Percentiles rank a stretch among this genome's conserved stretches.
Evolutionary conservation across 139 green algal species (phyloP).

Genomic region (Closterium sp.): DNA sequence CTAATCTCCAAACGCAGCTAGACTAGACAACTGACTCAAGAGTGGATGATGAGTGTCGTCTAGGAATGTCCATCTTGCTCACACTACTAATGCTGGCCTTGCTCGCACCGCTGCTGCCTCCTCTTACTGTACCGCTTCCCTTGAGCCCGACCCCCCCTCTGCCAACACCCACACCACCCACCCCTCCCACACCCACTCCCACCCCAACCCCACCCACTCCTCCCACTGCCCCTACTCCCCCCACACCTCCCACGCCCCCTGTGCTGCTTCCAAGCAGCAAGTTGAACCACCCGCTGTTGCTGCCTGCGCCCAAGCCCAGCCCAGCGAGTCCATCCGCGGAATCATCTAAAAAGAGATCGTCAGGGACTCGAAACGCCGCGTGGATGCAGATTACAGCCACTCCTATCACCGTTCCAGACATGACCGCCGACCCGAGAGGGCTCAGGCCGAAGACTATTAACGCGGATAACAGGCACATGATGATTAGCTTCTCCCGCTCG

Average conservation of each 20-base stretch:
- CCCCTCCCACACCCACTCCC: not conserved
- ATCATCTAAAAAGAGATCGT: conserved; percentile 87
- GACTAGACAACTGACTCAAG: not conserved
- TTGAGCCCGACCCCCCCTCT: not conserved
- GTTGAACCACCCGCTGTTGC: not conserved
- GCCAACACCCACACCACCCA: not conserved
- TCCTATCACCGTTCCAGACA: conserved; percentile 62
- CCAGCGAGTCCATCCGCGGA: not conserved
- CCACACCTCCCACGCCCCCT: not conserved
- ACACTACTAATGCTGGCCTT: not conserved
- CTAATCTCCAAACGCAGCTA: not conserved
- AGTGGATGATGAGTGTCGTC: not conserved
- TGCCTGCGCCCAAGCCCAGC: not conserved
- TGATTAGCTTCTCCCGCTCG: conserved; percentile 82
- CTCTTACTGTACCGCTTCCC: not conserved
- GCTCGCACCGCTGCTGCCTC: not conserved
- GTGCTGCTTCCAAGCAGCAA: not conserved
- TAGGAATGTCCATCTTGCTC: not conserved
- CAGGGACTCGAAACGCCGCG: conserved; percentile 69
- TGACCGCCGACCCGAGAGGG: conserved; percentile 76
- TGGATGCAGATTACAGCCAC: conserved; percentile 67
- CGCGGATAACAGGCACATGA: conserved; percentile 62
- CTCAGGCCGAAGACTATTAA: conserved; percentile 87
- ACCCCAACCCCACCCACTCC: not conserved
- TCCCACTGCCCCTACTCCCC: not conserved